Conservation (phyloP, 1,284 basidiomycete genomes). For the Volvariella surrecta region DNA sequence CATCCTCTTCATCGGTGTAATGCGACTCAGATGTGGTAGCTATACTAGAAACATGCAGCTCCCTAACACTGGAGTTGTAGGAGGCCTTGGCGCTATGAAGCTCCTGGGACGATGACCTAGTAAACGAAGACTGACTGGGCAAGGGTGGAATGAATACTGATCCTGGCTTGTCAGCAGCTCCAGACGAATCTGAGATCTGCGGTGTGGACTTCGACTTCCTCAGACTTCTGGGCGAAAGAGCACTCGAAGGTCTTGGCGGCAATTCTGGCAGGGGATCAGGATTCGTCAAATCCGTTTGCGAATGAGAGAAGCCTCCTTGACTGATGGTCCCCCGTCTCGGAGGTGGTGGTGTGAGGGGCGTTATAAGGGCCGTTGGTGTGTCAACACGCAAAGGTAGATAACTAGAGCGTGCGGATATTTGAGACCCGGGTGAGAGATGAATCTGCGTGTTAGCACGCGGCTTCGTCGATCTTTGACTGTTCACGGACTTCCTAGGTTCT, state of each 20-base stretch:
- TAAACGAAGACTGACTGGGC: conserved; percentile 11
- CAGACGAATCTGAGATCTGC: conserved; percentile 37
- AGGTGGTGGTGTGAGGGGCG: conserved; percentile 56
- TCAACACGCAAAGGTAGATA: conserved; percentile 40
- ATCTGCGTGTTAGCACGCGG: conserved; percentile 1
- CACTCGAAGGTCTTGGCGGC: conserved; percentile 10
- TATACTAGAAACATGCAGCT: conserved; percentile 14
- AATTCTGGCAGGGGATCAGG: conserved; percentile 7
- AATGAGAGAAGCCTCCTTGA: conserved; percentile 42
- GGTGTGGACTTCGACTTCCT: conserved; percentile 43
- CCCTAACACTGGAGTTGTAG: conserved; percentile 20
- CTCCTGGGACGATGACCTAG: conserved; percentile 10
- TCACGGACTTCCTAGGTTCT: conserved; percentile 19
- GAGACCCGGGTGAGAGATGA: conserved; percentile 9
- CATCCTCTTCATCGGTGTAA: conserved; percentile 24
- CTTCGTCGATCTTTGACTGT: no score
- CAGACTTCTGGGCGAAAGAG: conserved; percentile 18
- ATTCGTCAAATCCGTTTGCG: conserved; percentile 41
- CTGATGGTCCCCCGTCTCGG: conserved; percentile 39
- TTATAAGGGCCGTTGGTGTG: conserved; percentile 44
- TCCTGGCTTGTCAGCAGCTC: conserved; percentile 23
- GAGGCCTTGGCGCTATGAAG: conserved; percentile 14
- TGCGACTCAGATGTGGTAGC: conserved; percentile 26
- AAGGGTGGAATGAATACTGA: conserved; percentile 33
- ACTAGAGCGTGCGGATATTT: conserved; percentile 23